Percentiles rank a stretch among this genome's conserved stretches.
Evolutionary conservation across 2,329 filamentous ascomycete genomes (phyloP).

Genomic region (Claviceps sp.): DNA sequence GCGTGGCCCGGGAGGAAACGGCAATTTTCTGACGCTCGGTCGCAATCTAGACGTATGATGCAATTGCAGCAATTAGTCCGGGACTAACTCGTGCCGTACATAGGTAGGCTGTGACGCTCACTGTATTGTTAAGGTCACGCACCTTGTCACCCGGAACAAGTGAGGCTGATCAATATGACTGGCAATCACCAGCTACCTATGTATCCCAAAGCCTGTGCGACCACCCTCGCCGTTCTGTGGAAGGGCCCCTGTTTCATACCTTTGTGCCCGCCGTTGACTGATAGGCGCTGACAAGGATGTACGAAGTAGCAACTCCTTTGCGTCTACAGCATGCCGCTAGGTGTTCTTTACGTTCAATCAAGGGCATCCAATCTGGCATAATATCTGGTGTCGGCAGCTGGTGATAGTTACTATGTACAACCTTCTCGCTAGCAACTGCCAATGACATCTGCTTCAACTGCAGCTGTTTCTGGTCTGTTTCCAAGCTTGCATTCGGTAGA

Average conservation of each 20-base stretch:
- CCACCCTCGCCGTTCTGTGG: neutral
- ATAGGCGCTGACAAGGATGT: neutral
- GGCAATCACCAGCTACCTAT: neutral
- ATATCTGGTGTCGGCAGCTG: neutral
- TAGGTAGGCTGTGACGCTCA: neutral
- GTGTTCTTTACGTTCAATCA: neutral
- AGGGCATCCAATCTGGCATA: neutral
- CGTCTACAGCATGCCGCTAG: neutral
- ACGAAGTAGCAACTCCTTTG: neutral
- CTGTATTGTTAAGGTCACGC: neutral
- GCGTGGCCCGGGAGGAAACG: slow-evolving; percentile 16
- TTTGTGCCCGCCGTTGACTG: neutral
- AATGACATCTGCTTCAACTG: neutral
- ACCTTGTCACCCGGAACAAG: neutral
- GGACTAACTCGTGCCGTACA: neutral
- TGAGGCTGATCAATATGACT: neutral
- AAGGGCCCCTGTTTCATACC: neutral
- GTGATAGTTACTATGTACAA: too few relatives aligned
- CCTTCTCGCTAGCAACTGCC: neutral
- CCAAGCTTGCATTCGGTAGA: neutral
- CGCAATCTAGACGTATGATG: neutral
- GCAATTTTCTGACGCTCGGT: slow-evolving; percentile 7
- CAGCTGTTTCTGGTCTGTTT: neutral
- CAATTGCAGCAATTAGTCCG: neutral
- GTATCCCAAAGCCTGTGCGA: neutral